Evolutionary conservation across 768 basidiomycete genomes (phyloP), one percentile per base, ranked within the genome.

Genomic region (Sarcomyxa edulis): DNA sequence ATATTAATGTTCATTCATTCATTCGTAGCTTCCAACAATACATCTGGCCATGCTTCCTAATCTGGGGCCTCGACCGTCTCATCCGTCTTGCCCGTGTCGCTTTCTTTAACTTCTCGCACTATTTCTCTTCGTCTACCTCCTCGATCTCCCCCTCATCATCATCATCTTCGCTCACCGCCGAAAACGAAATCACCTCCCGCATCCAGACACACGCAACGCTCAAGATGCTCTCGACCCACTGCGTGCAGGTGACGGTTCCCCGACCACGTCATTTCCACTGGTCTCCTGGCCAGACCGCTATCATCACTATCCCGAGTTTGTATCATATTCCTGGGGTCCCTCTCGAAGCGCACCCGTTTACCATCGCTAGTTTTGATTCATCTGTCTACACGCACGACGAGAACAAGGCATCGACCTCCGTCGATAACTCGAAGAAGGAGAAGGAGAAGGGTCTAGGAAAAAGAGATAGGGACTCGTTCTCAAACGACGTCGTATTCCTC

Each of bases 261-360:
- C 65, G 71, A 15, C 66, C 68, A 8, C 47, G 49, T 0, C 61
- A 66, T 42, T 64, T 74, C 46, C 55, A 55, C 27, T 75, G 72
- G 73, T 48, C 52, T 4, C 59, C 72, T 0, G 72, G 73, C 14
- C 72, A 75, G 49, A 53, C 60, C 7, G 69, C 66, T 0, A 75
- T 63, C 44, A 56, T 75, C n/a, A 60, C 53, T 10, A 59, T 71
- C 48, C 72, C 73, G 12, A 55, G 59, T 1, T 60, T 75, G 10
- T 72, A 71, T 7, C 32, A 16, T 0, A n/a, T n/a, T n/a, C n/a
- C n/a, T n/a, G n/a, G n/a, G n/a, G 47, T 64, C 29, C 73, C 70
- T 6, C 64, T 68, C 35, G 72, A 74, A 50, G 54, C 67, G 0
- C 72, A 75, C 47, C 72, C 72, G 1, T 74, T 74, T 50, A 73